Evolutionary conservation across 208 protist genomes (phyloP).

Genomic region (Acanthamoeba sp.): DNA sequence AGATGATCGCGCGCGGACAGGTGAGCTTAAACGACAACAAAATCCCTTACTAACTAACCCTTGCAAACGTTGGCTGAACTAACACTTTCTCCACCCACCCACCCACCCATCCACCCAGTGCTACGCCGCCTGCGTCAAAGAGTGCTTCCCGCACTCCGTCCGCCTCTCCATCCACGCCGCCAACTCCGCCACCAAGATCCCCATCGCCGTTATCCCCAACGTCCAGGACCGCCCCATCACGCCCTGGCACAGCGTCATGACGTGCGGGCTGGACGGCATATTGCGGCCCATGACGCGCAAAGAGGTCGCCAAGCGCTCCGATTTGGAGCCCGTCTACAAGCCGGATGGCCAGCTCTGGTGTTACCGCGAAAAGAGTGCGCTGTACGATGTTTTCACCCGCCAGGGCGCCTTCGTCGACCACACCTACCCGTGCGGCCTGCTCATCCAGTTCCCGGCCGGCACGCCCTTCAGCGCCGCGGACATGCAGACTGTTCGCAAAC

Average conservation of each 20-base stretch:
- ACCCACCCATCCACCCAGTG: background rate
- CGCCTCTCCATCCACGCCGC: conserved; percentile 32
- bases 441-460: conserved; percentile 13
- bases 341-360: background rate
- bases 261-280: background rate
- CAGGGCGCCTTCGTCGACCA: background rate
- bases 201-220: background rate
- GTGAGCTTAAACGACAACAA: background rate
- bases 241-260: conserved; percentile 28
- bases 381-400: conserved; percentile 10
- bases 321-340: background rate
- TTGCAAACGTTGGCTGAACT: background rate
- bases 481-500: conserved; percentile 8
- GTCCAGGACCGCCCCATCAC: background rate
- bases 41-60: background rate
- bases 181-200: background rate
- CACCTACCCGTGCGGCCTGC: background rate
- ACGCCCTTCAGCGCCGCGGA: background rate
- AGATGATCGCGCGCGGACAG: background rate
- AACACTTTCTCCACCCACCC: background rate
- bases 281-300: background rate
- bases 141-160: background rate
- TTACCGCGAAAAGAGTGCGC: background rate
- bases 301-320: background rate
- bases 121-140: background rate